phyloP scores from a whole-genome alignment of 169 alveolate genomes.

The Cryptosporidium meleagridis region DNA sequence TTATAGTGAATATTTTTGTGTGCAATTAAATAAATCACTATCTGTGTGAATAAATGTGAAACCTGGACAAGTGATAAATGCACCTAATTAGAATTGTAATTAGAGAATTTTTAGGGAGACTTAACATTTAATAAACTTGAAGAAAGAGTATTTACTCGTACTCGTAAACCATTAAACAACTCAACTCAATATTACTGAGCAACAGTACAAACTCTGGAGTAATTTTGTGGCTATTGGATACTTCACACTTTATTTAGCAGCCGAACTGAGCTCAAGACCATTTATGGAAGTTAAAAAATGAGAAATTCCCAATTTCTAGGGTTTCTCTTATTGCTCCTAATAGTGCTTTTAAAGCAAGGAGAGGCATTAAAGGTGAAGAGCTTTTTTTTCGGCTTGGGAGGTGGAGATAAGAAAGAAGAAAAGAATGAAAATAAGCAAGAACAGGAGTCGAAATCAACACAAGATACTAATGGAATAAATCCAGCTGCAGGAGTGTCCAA shows the following conservation, averaged over 20 bases:
- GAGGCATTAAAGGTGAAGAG: slow-evolving; percentile 30
- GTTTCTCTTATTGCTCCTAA: slow-evolving; percentile 2
- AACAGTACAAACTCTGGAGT: background rate
- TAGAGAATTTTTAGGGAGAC: background rate
- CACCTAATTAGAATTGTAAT: background rate
- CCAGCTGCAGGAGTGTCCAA: slow-evolving; percentile 32
- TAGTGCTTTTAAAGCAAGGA: background rate
- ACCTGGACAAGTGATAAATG: background rate
- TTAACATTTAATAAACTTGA: background rate
- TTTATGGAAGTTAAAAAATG: slow-evolving; percentile 27
- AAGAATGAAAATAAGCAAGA: background rate
- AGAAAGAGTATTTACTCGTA: background rate
- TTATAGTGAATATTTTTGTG: background rate
- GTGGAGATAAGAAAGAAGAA: slow-evolving; percentile 24
- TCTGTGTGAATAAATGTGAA: slow-evolving; percentile 23
- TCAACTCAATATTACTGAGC: background rate
- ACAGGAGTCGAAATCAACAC: background rate
- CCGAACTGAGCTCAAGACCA: background rate
- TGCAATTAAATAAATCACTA: background rate
- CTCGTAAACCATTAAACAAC: background rate
- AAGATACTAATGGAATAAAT: slow-evolving; percentile 20
- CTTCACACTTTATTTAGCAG: background rate
- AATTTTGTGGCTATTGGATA: background rate
- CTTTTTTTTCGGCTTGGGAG: slow-evolving; percentile 60
- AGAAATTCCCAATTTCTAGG: slow-evolving; percentile 26